Evolutionary conservation across 2,329 filamentous ascomycete genomes (phyloP).

Genomic region (Calonectria hongkongensis): DNA sequence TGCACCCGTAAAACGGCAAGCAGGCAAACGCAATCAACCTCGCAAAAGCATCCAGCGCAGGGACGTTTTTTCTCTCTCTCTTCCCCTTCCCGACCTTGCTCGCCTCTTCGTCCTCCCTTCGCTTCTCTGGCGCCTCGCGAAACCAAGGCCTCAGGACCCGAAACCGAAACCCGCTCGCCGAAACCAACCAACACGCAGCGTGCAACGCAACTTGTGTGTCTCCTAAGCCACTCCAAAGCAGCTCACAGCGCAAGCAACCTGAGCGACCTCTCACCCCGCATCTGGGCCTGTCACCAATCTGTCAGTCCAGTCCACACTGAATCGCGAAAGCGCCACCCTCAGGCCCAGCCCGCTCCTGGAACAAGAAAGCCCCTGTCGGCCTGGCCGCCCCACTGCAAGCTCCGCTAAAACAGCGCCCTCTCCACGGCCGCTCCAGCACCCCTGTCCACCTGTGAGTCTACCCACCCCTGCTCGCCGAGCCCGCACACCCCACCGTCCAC

Average conservation of each 20-base stretch:
- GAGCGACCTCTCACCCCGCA: conserved; percentile 33
- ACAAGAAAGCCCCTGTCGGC: conserved; percentile 35
- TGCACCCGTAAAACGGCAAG: conserved; percentile 36
- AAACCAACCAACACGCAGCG: conserved; percentile 26
- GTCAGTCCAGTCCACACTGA: conserved; percentile 31
- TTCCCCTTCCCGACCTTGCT: background rate
- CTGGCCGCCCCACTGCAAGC: conserved; percentile 30
- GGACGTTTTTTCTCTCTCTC: conserved; percentile 3
- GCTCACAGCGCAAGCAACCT: conserved; percentile 16
- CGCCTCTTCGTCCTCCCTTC: conserved; percentile 21
- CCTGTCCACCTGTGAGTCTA: conserved; percentile 39
- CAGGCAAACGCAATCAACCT: conserved; percentile 22
- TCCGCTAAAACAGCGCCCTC: conserved; percentile 38
- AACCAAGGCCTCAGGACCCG: conserved; percentile 32
- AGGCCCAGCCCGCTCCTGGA: conserved; percentile 37
- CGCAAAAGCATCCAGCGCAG: conserved; percentile 1
- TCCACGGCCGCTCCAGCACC: conserved; percentile 48
- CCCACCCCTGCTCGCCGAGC: conserved; percentile 21
- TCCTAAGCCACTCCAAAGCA: conserved; percentile 29
- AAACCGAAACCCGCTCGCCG: conserved; percentile 37
- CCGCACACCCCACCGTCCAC: conserved; percentile 23
- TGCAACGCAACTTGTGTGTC: conserved; percentile 26
- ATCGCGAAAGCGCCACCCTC: conserved; percentile 40
- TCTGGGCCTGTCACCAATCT: conserved; percentile 26
- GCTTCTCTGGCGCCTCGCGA: conserved; percentile 39